Evolutionary conservation across 1,139 yeast species (phyloP).

Genomic region (Candida tunisiensis): DNA sequence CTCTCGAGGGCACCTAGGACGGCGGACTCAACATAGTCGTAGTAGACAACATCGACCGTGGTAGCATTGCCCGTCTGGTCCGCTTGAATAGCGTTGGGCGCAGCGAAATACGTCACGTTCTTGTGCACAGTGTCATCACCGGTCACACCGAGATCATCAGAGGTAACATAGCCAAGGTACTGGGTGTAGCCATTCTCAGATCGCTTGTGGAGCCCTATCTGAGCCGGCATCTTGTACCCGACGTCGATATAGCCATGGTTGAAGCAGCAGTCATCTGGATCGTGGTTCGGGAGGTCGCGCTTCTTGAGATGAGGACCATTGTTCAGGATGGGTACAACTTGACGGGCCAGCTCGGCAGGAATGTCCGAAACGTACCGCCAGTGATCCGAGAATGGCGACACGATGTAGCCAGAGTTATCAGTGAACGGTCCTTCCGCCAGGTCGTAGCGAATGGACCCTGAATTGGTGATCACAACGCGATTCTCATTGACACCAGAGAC

Average conservation of each 20-base stretch:
- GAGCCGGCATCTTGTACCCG: conserved; percentile 4
- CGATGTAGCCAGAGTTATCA: conserved; percentile 60
- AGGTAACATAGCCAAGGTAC: conserved; percentile 56
- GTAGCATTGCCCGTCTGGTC: conserved; percentile 14
- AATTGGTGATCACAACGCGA: conserved; percentile 58
- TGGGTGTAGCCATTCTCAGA: conserved; percentile 2
- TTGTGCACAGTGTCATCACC: conserved; percentile 90
- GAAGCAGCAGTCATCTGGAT: too few species aligned
- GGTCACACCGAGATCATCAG: conserved; percentile 64
- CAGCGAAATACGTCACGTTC: conserved; percentile 34
- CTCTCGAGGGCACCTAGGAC: conserved; percentile 44
- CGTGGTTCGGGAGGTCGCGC: conserved; percentile 6
- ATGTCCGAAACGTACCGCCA: conserved; percentile 47
- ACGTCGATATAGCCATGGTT: too few species aligned
- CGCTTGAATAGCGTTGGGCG: conserved; percentile 66
- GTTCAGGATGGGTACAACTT: conserved; percentile 34
- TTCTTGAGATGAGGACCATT: too few species aligned
- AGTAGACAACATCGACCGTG: conserved; percentile 54
- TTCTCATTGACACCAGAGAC: conserved; percentile 4
- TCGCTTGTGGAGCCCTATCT: conserved; percentile 2
- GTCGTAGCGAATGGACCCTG: conserved; percentile 85
- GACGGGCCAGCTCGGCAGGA: conserved; percentile 32
- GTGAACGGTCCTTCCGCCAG: conserved; percentile 77
- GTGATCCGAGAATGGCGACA: conserved; percentile 70
- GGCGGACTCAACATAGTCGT: conserved; percentile 54